Evolutionary conservation across 345 rosid species (phyloP), one percentile per base, ranked within the genome.

Genomic region (Garcia nutans): DNA sequence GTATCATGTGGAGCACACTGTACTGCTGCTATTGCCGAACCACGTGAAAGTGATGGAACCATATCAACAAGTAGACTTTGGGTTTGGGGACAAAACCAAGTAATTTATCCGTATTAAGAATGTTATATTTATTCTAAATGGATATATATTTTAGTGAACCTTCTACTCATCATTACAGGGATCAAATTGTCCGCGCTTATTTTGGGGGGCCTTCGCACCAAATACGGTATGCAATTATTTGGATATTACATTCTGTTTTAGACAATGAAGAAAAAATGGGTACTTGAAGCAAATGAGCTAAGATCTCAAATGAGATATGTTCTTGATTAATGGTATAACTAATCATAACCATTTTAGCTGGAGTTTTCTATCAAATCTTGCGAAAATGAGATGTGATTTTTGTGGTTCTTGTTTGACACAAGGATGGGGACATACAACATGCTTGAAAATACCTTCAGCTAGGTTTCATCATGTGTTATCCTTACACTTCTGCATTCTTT

Each of bases 81-180:
- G 97, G 90, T 96, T 87, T 96, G 99, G 98, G 99, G 99, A 16
- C 99, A 96, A 88, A 93, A 96, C 84, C 99, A 93, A 92, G 99
- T 92, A 24, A 44, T 55, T 15, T 70, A 19, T 41, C 28, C 47
- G 65, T 28, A 13, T 61, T 4, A 33, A 64, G 65, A 19, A 4
- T 57, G 6, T 54, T 7, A 16, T 52, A 22, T 31, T 73, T 41
- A 7, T 17, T 45, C 28, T 49, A 0, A 5, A 13, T 44, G 42
- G 31, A 28, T 17, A 37, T 9, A 47, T 71, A 0, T 56, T 56
- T 71, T 23, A 15, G 15, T 65, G 17, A 69, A 47, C 76, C 58
- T 70, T 68, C n/a, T 55, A 17, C 33, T 74, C 37, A 65, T 76
- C 69, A 45, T 81, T 42, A 15, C 87, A 96, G 97, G 97, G 97